Evolutionary conservation across 805 yeast species (phyloP).

Genomic region (Candida easanensis): DNA sequence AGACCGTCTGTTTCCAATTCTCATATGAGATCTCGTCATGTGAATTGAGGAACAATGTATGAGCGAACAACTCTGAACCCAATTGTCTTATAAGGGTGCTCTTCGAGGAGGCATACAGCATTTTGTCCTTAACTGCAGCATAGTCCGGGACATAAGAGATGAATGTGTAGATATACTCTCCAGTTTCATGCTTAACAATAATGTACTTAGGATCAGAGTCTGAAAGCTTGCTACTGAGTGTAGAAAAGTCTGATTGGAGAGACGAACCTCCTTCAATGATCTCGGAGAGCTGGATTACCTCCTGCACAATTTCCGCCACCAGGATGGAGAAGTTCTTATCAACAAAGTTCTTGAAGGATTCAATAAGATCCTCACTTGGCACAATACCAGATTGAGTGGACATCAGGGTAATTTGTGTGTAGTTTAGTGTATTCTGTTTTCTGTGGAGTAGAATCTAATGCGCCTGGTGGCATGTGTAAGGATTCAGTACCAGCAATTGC

Average conservation of each 20-base stretch:
- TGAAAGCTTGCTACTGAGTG: conserved; percentile 31
- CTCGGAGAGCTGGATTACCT: conserved; percentile 34
- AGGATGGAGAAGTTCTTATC: conserved; percentile 34
- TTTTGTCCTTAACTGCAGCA: conserved; percentile 78
- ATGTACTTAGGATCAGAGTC: conserved; percentile 49
- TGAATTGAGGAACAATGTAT: conserved; percentile 33
- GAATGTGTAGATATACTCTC: conserved; percentile 41
- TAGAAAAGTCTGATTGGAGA: conserved; percentile 32
- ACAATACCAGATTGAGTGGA: conserved; percentile 65
- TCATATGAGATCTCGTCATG: conserved; percentile 36
- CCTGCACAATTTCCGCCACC: conserved; percentile 36
- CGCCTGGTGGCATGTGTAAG: no score
- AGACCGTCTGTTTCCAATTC: conserved; percentile 43
- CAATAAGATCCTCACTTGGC: conserved; percentile 42
- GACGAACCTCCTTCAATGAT: conserved; percentile 31
- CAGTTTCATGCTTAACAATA: conserved; percentile 37
- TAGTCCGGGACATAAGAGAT: conserved; percentile 84
- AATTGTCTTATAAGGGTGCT: conserved; percentile 71
- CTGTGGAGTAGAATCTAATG: no score
- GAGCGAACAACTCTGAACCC: conserved; percentile 48
- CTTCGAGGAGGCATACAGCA: conserved; percentile 92
- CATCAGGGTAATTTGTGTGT: conserved; percentile 35
- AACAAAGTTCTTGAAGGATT: conserved; percentile 41
- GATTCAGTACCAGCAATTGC: no score
- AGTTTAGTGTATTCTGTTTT: no score